A percentile compares a stretch with the other conserved stretches of the same genome.
Evolutionary conservation across 1,284 basidiomycete genomes (phyloP).

Genomic region (Vanrija sp.): DNA sequence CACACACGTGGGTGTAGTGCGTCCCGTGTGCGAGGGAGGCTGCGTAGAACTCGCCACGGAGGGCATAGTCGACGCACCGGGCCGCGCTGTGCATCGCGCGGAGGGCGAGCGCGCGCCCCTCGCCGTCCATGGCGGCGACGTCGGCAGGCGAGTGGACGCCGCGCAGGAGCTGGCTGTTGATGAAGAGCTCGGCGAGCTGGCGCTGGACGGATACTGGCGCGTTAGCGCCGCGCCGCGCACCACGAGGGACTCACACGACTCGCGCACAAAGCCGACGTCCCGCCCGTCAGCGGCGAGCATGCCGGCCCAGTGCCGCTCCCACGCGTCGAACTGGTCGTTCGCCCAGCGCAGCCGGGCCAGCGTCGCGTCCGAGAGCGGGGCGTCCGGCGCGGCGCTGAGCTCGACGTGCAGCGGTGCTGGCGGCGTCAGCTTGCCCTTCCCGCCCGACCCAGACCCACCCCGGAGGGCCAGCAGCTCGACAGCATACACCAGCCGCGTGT

Average conservation of each 20-base stretch:
- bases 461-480: constrained; percentile 38
- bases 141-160: constrained; percentile 21
- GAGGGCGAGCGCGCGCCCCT: constrained; percentile 26
- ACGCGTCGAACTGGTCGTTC: constrained; percentile 27
- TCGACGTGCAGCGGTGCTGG: constrained; percentile 21
- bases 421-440: background rate
- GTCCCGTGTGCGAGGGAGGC: constrained; percentile 46
- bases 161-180: constrained; percentile 28
- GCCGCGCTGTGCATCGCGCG: constrained; percentile 27
- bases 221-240: background rate
- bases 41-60: constrained; percentile 22
- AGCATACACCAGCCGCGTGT: constrained; percentile 82
- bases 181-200: constrained; percentile 20
- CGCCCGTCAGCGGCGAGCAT: constrained; percentile 13
- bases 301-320: constrained; percentile 29
- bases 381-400: constrained; percentile 18
- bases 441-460: background rate
- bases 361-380: constrained; percentile 22
- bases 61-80: constrained; percentile 20
- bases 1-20: constrained; percentile 62
- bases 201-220: constrained; percentile 8
- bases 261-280: constrained; percentile 17
- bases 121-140: constrained; percentile 18
- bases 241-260: constrained; percentile 9
- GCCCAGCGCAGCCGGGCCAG: constrained; percentile 25